These are phyloP conservation scores for Yamadazyma oceani DNA, from an alignment of 1,139 yeast species.

Conservation along the genomic window DNA sequence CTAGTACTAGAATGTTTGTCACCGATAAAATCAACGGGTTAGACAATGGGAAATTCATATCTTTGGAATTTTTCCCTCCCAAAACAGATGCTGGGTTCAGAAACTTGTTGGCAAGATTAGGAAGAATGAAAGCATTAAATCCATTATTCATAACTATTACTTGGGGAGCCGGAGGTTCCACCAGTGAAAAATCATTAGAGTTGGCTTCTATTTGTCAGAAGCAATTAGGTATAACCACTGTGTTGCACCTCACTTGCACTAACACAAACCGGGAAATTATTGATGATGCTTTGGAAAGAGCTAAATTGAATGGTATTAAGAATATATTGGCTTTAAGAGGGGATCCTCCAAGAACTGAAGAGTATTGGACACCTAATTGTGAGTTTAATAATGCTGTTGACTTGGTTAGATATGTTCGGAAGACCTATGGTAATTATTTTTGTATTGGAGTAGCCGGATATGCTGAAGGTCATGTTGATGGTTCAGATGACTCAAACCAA, in stretches of 20 bases:
- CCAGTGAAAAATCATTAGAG: conserved; percentile 82
- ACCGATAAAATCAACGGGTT: conserved; percentile 46
- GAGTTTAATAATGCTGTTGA: conserved; percentile 79
- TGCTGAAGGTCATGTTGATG: conserved; percentile 95
- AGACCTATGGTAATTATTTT: conserved; percentile 69
- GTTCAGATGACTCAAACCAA: conserved; percentile 63
- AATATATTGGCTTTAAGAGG: conserved; percentile 93
- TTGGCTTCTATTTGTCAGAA: conserved; percentile 76
- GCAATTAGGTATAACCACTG: conserved; percentile 79
- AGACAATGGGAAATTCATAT: conserved; percentile 61
- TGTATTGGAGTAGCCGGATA: conserved; percentile 93
- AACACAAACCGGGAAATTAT: conserved; percentile 77
- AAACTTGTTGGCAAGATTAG: conserved; percentile 80
- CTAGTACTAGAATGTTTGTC: conserved; percentile 17
- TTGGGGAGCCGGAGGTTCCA: conserved; percentile 99
- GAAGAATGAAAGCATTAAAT: conserved; percentile 83
- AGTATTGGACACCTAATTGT: conserved; percentile 57
- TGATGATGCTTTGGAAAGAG: conserved; percentile 72
- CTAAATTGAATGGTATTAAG: conserved; percentile 75
- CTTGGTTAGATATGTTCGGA: conserved; percentile 72
- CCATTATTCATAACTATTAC: conserved; percentile 91
- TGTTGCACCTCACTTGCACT: conserved; percentile 94
- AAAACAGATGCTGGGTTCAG: conserved; percentile 86
- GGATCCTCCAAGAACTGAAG: conserved; percentile 89
- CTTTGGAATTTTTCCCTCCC: conserved; percentile 97